Base-by-base conservation (phyloP, 106 monocot genomes). In the Chionographis japonica region DNA sequence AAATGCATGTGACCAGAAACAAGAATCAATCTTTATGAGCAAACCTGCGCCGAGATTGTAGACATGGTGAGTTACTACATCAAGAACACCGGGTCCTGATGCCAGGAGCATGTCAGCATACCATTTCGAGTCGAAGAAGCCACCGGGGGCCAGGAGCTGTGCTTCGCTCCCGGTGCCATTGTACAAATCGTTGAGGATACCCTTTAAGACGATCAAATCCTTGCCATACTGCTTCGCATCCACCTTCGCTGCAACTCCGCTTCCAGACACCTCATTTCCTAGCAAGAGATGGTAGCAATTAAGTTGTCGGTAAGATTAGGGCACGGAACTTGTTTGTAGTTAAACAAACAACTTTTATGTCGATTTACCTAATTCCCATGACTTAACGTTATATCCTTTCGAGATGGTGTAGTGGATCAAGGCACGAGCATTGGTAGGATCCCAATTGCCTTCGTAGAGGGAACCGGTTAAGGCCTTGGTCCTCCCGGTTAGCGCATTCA, bases 1-100 rank as follows among this genome's bases (percentile, higher is more conserved):
- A 27, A 27, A 54, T 15, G 51, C 38, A 52, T 37, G 12, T 65
- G 4, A 27, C 9, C 13, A 56, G 4, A 56, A 37, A 37, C 16
- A 56, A 13, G 17, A 18, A 12, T 12, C 14, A 18, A 12, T 12
- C 14, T 17, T 15, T 12, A 4, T 19, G 37, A 37, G 27, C 14
- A 38, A 4, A 81, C 88, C 84, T 65, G 75, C 66, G 12, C 88
- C 85, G 20, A 85, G 73, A 64, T 85, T 79, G 61, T 82, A 89
- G 49, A 82, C 82, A 50, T 89, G 88, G 55, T 89, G 88, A 7
- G 84, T 79, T 2, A 77, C 71, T 3, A 8, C 88, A 53, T 78
- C 65, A 60, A 79, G 66, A 12, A 79, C 75, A 54, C 63, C 56
- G 11, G 78, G 73, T 3, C 84, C 84, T 9, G 80, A 63, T 4